phyloP scores from a whole-genome alignment of 2,329 filamentous ascomycete species.

The Furcasterigmium furcatum region DNA sequence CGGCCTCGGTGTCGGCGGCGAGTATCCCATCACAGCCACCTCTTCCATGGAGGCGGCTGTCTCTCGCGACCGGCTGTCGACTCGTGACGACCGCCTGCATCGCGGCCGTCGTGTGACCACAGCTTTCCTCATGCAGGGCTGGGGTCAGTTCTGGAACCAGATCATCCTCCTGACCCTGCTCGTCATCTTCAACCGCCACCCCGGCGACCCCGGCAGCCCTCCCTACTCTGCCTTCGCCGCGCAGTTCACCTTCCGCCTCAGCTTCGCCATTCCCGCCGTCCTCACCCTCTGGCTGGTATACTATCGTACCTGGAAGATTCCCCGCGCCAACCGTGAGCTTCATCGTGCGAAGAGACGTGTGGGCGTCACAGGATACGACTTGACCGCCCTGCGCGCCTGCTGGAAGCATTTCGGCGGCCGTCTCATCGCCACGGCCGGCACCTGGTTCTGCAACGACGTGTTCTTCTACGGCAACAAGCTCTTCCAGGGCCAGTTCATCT shows the following conservation, averaged over 20 bases:
- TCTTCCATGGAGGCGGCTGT: constrained; percentile 91
- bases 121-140: constrained; percentile 97
- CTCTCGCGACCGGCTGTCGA: constrained; percentile 82
- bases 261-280: constrained; percentile 85
- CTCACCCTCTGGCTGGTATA: constrained; percentile 94
- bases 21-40: constrained; percentile 96
- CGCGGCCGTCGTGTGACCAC: constrained; percentile 93
- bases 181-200: constrained; percentile 62
- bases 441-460: constrained; percentile 95
- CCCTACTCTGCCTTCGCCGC: constrained; percentile 76
- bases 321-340: constrained; percentile 79
- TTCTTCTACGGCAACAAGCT: constrained; percentile 99
- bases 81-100: constrained; percentile 88
- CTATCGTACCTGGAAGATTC: constrained; percentile 95
- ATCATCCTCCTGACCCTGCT: constrained; percentile 82
- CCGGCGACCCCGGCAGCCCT: constrained; percentile 52
- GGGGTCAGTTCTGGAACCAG: constrained; percentile 96
- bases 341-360: constrained; percentile 76
- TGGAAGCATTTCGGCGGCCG: constrained; percentile 83
- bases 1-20: constrained; percentile 67
- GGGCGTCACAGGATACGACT: constrained; percentile 74
- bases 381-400: constrained; percentile 75
- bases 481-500: constrained; percentile 89
- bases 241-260: constrained; percentile 90
- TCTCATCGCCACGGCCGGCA: constrained; percentile 78